These are phyloP conservation scores for Fusarium kyushuense DNA, from an alignment of 2,329 filamentous ascomycete species.

Conservation along the genomic window DNA sequence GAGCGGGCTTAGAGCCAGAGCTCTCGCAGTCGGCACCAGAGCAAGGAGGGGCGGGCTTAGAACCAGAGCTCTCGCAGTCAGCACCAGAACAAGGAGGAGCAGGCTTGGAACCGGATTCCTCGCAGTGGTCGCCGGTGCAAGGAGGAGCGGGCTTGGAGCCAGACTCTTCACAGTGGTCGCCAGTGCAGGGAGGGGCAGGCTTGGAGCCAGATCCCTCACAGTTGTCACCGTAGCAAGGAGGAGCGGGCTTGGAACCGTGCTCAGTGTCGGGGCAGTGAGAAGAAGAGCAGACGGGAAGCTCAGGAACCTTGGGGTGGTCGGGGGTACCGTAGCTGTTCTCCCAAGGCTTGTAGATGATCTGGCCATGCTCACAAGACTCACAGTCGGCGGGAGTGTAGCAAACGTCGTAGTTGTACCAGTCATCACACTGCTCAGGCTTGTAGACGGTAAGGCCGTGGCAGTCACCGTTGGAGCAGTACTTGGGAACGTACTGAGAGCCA, in stretches of 20 bases:
- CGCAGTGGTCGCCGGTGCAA: neutral
- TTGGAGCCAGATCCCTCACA: neutral
- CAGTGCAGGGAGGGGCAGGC: neutral
- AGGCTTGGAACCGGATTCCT: neutral
- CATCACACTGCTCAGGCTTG: constrained; percentile 40
- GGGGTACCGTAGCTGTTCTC: constrained; percentile 33
- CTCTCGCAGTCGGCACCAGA: too few relatives aligned
- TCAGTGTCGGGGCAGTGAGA: constrained; percentile 12
- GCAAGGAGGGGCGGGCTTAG: neutral
- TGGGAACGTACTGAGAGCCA: constrained; percentile 37
- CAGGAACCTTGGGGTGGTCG: constrained; percentile 6
- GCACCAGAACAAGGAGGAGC: neutral
- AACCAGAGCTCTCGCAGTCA: neutral
- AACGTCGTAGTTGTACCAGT: constrained; percentile 29
- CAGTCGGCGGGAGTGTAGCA: constrained; percentile 35
- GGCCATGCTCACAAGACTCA: constrained; percentile 26
- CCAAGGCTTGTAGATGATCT: constrained; percentile 44
- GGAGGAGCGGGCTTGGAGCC: neutral
- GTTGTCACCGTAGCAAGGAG: neutral
- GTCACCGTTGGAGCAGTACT: constrained; percentile 27
- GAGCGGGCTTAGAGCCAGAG: neutral
- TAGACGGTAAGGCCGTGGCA: constrained; percentile 43
- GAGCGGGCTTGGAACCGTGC: neutral
- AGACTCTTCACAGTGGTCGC: neutral
- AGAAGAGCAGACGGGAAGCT: constrained; percentile 14